Percentiles rank a stretch among this genome's conserved stretches.
These are phyloP conservation scores for Cladosporium sphaerospermum DNA, from an alignment of 2,329 filamentous ascomycete genomes.

Conservation along the genomic window DNA sequence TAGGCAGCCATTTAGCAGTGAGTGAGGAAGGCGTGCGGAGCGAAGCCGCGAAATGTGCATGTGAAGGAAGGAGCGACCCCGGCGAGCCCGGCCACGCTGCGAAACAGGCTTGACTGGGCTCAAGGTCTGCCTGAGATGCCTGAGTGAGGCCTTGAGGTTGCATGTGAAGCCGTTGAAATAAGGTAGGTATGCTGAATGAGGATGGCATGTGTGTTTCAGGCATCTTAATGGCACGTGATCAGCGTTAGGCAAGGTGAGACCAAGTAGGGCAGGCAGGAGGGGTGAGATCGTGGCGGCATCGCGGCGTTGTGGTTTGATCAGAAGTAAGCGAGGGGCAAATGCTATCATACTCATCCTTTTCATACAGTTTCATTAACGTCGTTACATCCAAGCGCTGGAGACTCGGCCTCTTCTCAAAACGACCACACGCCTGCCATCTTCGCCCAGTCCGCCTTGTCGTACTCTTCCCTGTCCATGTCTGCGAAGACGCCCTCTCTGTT, in stretches of 20 bases:
- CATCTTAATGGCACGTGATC: neutral
- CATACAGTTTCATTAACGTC: conserved; percentile 5
- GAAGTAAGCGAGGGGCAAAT: too few relatives aligned
- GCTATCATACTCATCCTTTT: neutral
- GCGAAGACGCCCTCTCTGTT: conserved; percentile 17
- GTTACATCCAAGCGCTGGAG: neutral
- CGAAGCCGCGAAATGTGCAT: conserved; percentile 1
- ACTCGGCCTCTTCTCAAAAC: neutral
- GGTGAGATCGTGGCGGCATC: too few relatives aligned
- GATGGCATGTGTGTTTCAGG: neutral
- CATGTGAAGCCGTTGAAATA: neutral
- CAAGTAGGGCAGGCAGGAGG: too few relatives aligned
- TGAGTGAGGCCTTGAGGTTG: neutral
- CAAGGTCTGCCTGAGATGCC: too few relatives aligned
- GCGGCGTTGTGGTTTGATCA: too few relatives aligned
- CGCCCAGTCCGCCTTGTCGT: conserved; percentile 15
- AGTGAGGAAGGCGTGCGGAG: neutral
- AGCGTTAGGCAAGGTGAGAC: too few relatives aligned
- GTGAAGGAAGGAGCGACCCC: conserved; percentile 6
- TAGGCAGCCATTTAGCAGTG: neutral
- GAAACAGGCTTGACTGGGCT: too few relatives aligned
- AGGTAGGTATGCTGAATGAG: too few relatives aligned
- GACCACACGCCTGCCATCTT: conserved; percentile 17
- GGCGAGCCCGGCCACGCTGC: too few relatives aligned
- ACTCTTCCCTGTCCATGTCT: conserved; percentile 12